These are phyloP conservation scores for Onygenales sp. DNA, from an alignment of 2,329 filamentous ascomycete genomes.

Conservation along the genomic window DNA sequence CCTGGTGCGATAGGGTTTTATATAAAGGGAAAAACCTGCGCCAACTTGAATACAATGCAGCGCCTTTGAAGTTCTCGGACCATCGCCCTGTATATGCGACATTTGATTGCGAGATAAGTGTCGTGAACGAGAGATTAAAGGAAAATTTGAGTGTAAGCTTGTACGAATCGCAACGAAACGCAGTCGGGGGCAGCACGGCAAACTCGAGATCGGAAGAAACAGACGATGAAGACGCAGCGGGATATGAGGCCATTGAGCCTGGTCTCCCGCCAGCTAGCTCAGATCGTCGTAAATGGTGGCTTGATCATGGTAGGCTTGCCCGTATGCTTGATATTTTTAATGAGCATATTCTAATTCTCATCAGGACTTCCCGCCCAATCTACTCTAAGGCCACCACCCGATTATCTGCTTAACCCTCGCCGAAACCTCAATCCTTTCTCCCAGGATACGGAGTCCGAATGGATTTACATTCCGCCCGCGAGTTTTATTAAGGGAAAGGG, in stretches of 20 bases:
- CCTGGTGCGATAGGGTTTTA: constrained; percentile 92
- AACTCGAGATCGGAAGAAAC: constrained; percentile 15
- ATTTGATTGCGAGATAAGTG: constrained; percentile 74
- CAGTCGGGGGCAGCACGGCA: constrained; percentile 43
- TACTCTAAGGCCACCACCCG: constrained; percentile 55
- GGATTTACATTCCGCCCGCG: constrained; percentile 46
- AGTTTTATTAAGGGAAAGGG: constrained; percentile 8
- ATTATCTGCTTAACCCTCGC: constrained; percentile 60
- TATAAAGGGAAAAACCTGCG: constrained; percentile 75
- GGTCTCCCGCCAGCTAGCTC: constrained; percentile 58
- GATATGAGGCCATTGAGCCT: constrained; percentile 74
- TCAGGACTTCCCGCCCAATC: constrained; percentile 65
- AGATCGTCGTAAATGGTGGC: constrained; percentile 56
- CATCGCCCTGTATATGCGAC: constrained; percentile 90
- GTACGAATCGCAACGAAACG: constrained; percentile 59
- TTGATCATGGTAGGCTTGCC: constrained; percentile 44
- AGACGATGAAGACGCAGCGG: constrained; percentile 56
- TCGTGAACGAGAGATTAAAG: constrained; percentile 66
- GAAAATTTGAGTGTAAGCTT: constrained; percentile 64
- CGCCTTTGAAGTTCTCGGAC: constrained; percentile 81
- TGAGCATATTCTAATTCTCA: constrained; percentile 12
- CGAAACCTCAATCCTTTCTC: constrained; percentile 75
- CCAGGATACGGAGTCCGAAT: constrained; percentile 66
- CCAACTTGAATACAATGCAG: constrained; percentile 73
- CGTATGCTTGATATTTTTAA: constrained; percentile 5